Percentiles rank a stretch among this genome's conserved stretches.
Evolutionary conservation across 1,284 basidiomycete genomes (phyloP).

Genomic region (Schizopora paradoxa): DNA sequence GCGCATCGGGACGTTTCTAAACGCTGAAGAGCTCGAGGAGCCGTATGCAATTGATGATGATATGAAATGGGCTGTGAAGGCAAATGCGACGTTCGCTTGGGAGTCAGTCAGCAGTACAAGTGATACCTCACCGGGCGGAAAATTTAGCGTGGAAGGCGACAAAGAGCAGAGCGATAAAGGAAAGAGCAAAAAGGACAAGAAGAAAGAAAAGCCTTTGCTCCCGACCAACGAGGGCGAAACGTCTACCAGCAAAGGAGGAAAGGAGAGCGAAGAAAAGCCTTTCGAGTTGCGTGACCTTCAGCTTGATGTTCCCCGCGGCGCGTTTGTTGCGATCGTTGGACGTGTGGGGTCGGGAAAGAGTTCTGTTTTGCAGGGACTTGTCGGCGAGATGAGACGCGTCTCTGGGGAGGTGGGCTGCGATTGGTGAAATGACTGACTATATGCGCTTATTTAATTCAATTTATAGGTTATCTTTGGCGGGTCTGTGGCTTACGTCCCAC

Average conservation of each 20-base stretch:
- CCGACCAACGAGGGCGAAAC: too few relatives aligned
- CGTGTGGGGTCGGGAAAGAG: conserved; percentile 72
- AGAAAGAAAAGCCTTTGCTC: not conserved
- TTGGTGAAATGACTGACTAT: too few relatives aligned
- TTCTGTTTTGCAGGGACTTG: conserved; percentile 62
- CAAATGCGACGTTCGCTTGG: conserved; percentile 68
- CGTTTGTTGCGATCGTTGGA: conserved; percentile 71
- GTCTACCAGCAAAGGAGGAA: conserved; percentile 10
- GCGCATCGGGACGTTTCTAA: conserved; percentile 55
- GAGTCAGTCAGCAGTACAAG: conserved; percentile 47
- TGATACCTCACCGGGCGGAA: conserved; percentile 27
- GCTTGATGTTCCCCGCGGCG: conserved; percentile 53
- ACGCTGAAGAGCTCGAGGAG: conserved; percentile 58
- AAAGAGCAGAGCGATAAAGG: conserved; percentile 1
- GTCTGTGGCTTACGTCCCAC: conserved; percentile 66
- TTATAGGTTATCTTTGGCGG: conserved; percentile 62
- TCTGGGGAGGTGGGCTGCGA: conserved; percentile 50
- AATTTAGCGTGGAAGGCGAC: conserved; percentile 19
- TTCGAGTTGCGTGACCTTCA: conserved; percentile 57
- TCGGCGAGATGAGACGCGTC: conserved; percentile 74
- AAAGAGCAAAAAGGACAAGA: conserved; percentile 14
- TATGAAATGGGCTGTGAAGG: conserved; percentile 43
- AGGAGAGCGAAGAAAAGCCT: conserved; percentile 43
- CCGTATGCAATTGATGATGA: conserved; percentile 43
- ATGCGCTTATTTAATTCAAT: too few relatives aligned